Evolutionary conservation across 495 filamentous ascomycete genomes (phyloP).

Genomic region (Immersiella caudata): DNA sequence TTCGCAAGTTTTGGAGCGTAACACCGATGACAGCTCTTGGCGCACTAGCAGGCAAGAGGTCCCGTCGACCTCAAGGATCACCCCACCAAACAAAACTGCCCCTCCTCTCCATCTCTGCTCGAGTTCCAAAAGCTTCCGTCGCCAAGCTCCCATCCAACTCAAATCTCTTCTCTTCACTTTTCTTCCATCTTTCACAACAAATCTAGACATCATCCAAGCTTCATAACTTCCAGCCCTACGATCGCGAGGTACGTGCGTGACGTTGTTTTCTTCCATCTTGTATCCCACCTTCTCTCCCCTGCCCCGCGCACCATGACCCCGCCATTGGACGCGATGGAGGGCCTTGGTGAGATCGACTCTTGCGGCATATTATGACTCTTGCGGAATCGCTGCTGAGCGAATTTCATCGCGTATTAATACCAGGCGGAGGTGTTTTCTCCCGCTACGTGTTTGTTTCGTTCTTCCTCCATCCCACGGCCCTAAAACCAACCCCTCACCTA

Average conservation of each 20-base stretch:
- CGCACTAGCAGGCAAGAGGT: conserved; percentile 29
- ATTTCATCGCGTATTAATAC: conserved; percentile 23
- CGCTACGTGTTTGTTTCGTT: not conserved
- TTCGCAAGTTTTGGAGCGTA: conserved; percentile 14
- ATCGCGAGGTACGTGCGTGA: conserved; percentile 4
- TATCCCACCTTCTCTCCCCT: conserved; percentile 4
- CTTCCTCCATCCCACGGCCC: conserved; percentile 5
- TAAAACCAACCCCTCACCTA: conserved; percentile 1
- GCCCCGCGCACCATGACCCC: conserved; percentile 7
- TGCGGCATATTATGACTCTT: conserved; percentile 33
- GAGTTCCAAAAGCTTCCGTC: conserved; percentile 30
- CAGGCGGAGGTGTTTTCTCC: not conserved
- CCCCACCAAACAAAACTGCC: conserved; percentile 38
- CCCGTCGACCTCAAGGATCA: conserved; percentile 30
- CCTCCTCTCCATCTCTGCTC: conserved; percentile 32
- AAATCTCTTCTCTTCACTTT: not conserved
- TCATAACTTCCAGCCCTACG: not conserved
- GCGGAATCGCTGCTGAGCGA: conserved; percentile 31
- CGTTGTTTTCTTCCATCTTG: not conserved
- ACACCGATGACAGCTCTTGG: conserved; percentile 16
- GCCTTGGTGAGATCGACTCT: conserved; percentile 17
- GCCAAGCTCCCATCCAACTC: conserved; percentile 13
- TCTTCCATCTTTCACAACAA: conserved; percentile 4
- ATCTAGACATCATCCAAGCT: conserved; percentile 4
- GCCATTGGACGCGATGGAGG: conserved; percentile 9